Evolutionary conservation across 2,329 filamentous ascomycete species (phyloP).

Genomic region (Emergomyces pasteurianus): DNA sequence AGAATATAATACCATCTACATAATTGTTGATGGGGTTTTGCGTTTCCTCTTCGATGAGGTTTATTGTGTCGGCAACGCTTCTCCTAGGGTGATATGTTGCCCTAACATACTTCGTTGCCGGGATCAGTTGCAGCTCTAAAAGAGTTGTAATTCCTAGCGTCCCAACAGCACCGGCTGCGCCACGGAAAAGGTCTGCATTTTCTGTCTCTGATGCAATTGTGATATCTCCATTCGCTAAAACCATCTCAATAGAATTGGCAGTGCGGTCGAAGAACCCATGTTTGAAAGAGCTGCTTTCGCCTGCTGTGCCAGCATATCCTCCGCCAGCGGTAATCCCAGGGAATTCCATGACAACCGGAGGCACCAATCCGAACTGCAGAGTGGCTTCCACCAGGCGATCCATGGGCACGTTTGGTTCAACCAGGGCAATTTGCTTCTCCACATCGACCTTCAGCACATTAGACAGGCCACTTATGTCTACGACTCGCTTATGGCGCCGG

Average conservation of each 20-base stretch:
- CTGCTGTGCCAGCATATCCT: slow-evolving; percentile 53
- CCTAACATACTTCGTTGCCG: slow-evolving; percentile 46
- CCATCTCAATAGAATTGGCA: slow-evolving; percentile 50
- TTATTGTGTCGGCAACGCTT: slow-evolving; percentile 38
- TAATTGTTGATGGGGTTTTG: slow-evolving; percentile 43
- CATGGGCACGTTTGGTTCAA: slow-evolving; percentile 61
- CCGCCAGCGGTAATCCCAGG: slow-evolving; percentile 58
- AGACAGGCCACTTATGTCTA: slow-evolving; percentile 17
- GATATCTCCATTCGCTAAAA: slow-evolving; percentile 47
- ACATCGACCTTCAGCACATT: slow-evolving; percentile 51
- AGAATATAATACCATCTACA: slow-evolving; percentile 56
- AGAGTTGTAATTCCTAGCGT: slow-evolving; percentile 50
- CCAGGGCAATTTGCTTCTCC: slow-evolving; percentile 44
- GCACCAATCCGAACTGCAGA: slow-evolving; percentile 43
- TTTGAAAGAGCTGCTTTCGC: slow-evolving; percentile 55
- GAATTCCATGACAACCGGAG: slow-evolving; percentile 59
- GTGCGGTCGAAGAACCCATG: slow-evolving; percentile 56
- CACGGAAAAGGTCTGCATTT: slow-evolving; percentile 45
- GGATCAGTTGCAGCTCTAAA: slow-evolving; percentile 46
- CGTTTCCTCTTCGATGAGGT: slow-evolving; percentile 37
- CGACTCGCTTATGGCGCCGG: slow-evolving; percentile 27
- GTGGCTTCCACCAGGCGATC: slow-evolving; percentile 50
- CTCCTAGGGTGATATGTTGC: slow-evolving; percentile 49
- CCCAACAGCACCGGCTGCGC: slow-evolving; percentile 48
- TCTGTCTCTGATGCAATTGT: slow-evolving; percentile 36